Evolutionary conservation across 2,329 filamentous ascomycete species (phyloP), one percentile per base, ranked within the genome.

Genomic region (Didymellaceae sp.): DNA sequence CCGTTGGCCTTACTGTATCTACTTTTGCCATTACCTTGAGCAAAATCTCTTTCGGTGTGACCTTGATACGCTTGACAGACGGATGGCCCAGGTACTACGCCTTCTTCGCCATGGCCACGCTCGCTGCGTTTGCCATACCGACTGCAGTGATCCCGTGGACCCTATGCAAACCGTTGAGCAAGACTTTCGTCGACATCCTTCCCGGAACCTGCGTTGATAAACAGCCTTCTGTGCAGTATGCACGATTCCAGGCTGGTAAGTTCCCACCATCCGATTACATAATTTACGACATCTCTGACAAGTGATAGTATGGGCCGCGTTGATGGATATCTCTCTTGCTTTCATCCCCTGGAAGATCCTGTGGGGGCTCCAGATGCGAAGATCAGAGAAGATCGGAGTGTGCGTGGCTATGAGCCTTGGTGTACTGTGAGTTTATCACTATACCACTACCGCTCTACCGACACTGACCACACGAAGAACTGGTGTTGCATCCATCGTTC

Each of bases 1-100:
- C 45, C n/a, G 28, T 38, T 14, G 50, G 41, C 40, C 51, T 57
- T 26, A 40, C 54, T 2, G 31, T 57, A 45, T 54, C 41, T 9
- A 58, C 39, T 16, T 30, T 46, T 33, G 55, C 55, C 16, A 52
- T 55, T 20, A 35, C 47, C 17, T n/a, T 58, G 18, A 58, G 55
- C 52, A 58, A 58, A 31, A 55, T 58, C 13, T 55, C 55, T 31
- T 58, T 58, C 32, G 55, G 46, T 31, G 41, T 58, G 13, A 55
- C 55, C 31, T 45, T 58, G 31, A 35, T 55, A 45, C 46, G 52
- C 9, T 45, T 58, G 35, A 58, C 52, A 7, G 41, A 49, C 2
- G 47, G 40, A 31, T 52, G 55, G 55, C 11, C 35, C 18, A 55
- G 41, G 42, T 37, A 22, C 8, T 42, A 38, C 25, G 47, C 52